Evolutionary conservation across 225 moss, liverwort and hornwort genomes (phyloP).

Genomic region (Ulota crispa): DNA sequence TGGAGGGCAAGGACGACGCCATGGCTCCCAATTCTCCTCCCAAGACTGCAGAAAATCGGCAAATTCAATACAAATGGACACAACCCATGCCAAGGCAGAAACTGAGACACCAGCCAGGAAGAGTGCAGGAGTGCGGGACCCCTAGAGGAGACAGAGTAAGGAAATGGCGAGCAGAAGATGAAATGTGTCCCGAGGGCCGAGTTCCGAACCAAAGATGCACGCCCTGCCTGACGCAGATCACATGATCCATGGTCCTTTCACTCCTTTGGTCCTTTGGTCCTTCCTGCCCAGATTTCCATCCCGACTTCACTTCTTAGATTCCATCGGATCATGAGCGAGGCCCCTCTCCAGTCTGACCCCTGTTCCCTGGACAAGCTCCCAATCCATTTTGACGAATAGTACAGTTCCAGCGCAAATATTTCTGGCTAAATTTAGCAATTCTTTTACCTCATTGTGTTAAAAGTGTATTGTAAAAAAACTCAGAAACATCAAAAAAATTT

Average conservation of each 20-base stretch:
- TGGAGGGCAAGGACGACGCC: constrained; percentile 25
- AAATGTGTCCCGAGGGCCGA: too few species aligned
- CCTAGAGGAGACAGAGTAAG: neutral
- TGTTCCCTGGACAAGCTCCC: neutral
- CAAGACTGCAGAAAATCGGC: neutral
- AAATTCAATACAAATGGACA: neutral
- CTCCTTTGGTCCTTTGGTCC: too few species aligned
- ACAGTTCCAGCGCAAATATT: too few species aligned
- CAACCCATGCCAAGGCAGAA: neutral
- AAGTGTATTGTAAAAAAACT: too few species aligned
- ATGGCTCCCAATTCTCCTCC: constrained; percentile 20
- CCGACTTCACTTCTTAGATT: neutral
- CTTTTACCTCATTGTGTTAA: too few species aligned
- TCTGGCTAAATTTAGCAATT: too few species aligned
- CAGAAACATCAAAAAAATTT: too few species aligned
- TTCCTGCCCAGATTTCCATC: neutral
- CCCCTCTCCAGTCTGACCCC: neutral
- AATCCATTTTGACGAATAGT: neutral
- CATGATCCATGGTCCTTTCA: too few species aligned
- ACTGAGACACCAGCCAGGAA: neutral
- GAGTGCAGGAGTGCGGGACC: neutral
- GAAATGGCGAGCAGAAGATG: neutral
- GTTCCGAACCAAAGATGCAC: neutral
- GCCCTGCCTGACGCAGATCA: neutral
- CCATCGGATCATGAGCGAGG: neutral